Base-by-base conservation (phyloP, 2,329 filamentous ascomycete species). In the Paecilomyces dactylethromorphus region DNA sequence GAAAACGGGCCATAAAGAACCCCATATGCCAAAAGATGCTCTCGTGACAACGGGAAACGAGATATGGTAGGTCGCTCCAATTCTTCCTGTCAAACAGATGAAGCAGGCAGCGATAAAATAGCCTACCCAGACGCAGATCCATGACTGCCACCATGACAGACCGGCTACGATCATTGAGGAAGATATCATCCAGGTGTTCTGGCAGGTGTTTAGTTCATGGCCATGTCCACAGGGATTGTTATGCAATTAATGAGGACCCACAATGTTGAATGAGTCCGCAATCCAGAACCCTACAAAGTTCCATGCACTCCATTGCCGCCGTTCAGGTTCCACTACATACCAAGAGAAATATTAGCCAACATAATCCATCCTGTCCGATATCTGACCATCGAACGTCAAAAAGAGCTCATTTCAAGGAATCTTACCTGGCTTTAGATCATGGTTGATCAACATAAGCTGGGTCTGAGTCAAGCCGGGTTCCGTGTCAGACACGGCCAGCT, bases 151-250 rank as follows among this genome's bases (percentile, higher is more conserved):
- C 91, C 91, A 96, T 7, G 90, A 90, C 22, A 95, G 80, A 12
- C 91, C 90, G 54, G 78, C 80, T 1, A 88, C 83, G 33, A 95
- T 90, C 84, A 91, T 92, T 39, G 89, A 87, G 1, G 89, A 91
- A 0, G 90, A 89, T 62, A 95, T 94, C 90, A 95, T 96, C 92
- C 91, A 95, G 1, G 91, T 94, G 74, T 93, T 94, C 76, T 85
- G 45, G 57, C 52, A 32, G 55, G 49, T 18, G 22, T 56, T 39
- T 39, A 56, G 21, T 31, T 51, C 53, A 29, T 26, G 6, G 31
- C 31, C 50, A 56, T 58, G 45, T 53, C 49, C 50, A n/a, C 1
- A 21, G 35, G 7, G 33, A n/a, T n/a, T 35, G n/a, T 22, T 39
- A 18, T 45, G n/a, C 39, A n/a, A 21, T 45, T n/a, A 45, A 45